Evolutionary conservation across 2,329 filamentous ascomycete genomes (phyloP).

Genomic region (Microsporum canis): DNA sequence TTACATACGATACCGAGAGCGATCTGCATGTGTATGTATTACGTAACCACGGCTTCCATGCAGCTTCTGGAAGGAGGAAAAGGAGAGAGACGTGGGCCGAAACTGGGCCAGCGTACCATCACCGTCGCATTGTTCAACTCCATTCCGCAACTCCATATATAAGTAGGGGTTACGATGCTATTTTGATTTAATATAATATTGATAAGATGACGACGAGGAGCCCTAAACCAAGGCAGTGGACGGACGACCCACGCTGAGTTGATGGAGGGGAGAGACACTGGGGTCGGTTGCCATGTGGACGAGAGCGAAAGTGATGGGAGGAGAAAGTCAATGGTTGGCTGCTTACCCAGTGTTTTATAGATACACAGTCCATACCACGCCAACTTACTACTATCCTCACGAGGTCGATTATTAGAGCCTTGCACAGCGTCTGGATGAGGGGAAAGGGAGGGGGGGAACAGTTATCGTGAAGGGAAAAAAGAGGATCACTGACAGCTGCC

Average conservation of each 20-base stretch:
- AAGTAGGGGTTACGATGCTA: too few relatives aligned
- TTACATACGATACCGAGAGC: neutral
- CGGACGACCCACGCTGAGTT: neutral
- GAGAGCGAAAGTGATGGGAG: neutral
- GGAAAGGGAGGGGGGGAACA: neutral
- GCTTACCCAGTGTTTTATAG: too few relatives aligned
- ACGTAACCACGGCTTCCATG: neutral
- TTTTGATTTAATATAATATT: neutral
- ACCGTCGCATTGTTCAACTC: neutral
- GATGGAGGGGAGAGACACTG: neutral
- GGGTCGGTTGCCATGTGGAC: neutral
- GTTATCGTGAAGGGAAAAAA: neutral
- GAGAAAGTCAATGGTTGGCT: neutral
- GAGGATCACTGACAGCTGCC: neutral
- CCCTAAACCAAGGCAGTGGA: neutral
- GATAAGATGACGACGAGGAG: neutral
- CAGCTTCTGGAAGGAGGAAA: constrained; percentile 1
- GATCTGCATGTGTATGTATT: neutral
- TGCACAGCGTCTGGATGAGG: too few relatives aligned
- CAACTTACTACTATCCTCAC: neutral
- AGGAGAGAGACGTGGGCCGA: neutral
- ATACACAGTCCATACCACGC: too few relatives aligned
- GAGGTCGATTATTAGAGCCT: neutral
- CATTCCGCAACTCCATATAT: neutral
- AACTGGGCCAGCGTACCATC: neutral